These are phyloP conservation scores for Nymphaea colorata DNA, from an alignment of 164 flowering plant species.

Conservation along the genomic window DNA sequence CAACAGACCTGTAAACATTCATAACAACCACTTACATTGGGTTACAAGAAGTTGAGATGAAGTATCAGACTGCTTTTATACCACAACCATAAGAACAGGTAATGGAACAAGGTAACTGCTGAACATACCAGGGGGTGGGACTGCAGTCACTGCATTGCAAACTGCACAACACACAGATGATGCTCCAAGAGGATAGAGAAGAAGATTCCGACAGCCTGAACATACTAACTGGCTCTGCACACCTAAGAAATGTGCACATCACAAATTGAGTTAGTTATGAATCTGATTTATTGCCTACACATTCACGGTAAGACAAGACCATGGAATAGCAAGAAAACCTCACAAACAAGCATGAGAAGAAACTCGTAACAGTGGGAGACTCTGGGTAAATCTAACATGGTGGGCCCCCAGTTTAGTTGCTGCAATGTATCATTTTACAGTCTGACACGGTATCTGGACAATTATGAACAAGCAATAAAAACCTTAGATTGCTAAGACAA, in stretches of 20 bases:
- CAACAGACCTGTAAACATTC: neutral
- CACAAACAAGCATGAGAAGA: neutral
- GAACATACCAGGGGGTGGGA: constrained; percentile 73
- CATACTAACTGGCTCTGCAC: constrained; percentile 92
- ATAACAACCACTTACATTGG: neutral
- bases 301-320: neutral
- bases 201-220: constrained; percentile 75
- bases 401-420: too few species aligned
- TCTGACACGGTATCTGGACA: too few species aligned
- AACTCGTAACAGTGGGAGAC: too few species aligned
- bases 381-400: too few species aligned
- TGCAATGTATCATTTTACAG: too few species aligned
- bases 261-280: neutral
- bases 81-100: neutral
- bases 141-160: constrained; percentile 87
- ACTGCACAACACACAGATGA: constrained; percentile 88
- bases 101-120: neutral
- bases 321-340: neutral
- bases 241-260: constrained; percentile 18
- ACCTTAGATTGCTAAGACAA: too few species aligned
- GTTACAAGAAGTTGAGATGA: neutral
- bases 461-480: too few species aligned
- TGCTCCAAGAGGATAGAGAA: constrained; percentile 84
- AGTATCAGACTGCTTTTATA: neutral
- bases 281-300: neutral